Evolutionary conservation across 2,329 filamentous ascomycete species (phyloP).

Genomic region (Aspergillus sp.): DNA sequence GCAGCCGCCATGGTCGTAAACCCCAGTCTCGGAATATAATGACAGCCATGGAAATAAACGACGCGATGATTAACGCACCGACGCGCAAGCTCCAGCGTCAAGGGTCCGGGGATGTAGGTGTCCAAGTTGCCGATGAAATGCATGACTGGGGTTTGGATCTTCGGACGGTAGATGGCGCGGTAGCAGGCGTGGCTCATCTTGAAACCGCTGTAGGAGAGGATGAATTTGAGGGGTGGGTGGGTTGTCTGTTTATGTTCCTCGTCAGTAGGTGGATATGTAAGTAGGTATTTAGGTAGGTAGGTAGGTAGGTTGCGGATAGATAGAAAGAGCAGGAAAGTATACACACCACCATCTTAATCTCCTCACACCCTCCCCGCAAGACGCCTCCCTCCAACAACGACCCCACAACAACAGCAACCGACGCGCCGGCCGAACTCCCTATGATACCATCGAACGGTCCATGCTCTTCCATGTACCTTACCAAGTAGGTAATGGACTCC

Average conservation of each 20-base stretch:
- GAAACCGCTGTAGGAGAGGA: constrained; percentile 3
- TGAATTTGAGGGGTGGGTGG: constrained; percentile 4
- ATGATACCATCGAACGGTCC: constrained; percentile 5
- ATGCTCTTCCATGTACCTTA: not conserved
- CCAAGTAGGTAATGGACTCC: not conserved
- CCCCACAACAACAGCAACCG: constrained; percentile 1
- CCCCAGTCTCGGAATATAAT: not conserved
- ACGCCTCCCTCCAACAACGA: not conserved
- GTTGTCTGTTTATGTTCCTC: not conserved
- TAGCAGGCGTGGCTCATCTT: constrained; percentile 1
- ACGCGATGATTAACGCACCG: not conserved
- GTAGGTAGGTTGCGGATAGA: too few relatives aligned
- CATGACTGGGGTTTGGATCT: not conserved
- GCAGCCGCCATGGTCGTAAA: not conserved
- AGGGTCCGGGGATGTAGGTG: not conserved
- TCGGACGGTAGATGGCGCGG: not conserved
- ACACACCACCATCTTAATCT: not conserved
- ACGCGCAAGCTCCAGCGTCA: not conserved
- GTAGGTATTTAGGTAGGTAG: too few relatives aligned
- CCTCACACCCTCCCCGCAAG: not conserved
- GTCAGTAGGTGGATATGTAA: too few relatives aligned
- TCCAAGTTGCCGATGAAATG: not conserved
- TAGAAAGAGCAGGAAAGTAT: too few relatives aligned
- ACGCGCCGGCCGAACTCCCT: constrained; percentile 2
- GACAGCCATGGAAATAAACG: not conserved